phyloP scores from a whole-genome alignment of 257 asterid species.

The Prunella vulgaris region DNA sequence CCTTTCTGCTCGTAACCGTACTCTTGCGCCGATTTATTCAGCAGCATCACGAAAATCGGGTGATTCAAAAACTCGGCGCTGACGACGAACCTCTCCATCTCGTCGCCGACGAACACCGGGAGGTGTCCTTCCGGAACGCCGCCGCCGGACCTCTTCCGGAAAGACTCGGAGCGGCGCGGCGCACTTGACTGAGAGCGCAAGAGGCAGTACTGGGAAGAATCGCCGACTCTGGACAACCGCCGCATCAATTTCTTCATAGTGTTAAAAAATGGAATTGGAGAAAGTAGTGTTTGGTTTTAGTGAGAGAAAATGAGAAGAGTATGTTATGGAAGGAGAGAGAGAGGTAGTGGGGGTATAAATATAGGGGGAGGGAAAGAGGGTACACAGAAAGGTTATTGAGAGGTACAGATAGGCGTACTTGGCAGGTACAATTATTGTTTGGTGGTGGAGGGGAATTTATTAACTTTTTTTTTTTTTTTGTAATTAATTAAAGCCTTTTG shows the following conservation, averaged over 20 bases:
- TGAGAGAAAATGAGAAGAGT: conserved; percentile 28
- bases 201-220: conserved; percentile 58
- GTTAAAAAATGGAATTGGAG: background rate
- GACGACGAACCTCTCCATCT: conserved; percentile 84
- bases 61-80: conserved; percentile 77
- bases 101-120: conserved; percentile 93
- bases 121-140: conserved; percentile 83
- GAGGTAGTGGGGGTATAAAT: conserved; percentile 26
- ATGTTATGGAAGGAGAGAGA: conserved; percentile 3
- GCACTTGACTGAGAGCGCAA: conserved; percentile 38
- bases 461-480: background rate
- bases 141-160: conserved; percentile 25
- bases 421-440: conserved; percentile 53
- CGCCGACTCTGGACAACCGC: conserved; percentile 60
- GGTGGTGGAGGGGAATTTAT: conserved; percentile 22
- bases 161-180: conserved; percentile 21
- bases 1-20: conserved; percentile 87
- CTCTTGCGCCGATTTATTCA: conserved; percentile 73
- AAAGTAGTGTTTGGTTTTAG: conserved; percentile 8
- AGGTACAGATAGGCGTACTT: conserved; percentile 66
- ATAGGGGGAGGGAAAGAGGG: conserved; percentile 15
- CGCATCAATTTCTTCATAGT: conserved; percentile 70
- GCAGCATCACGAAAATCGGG: conserved; percentile 61
- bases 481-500: conserved; percentile 4
- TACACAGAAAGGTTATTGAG: conserved; percentile 37